These are phyloP conservation scores for Trapa bicornis DNA, from an alignment of 345 rosid genomes.

Conservation along the genomic window DNA sequence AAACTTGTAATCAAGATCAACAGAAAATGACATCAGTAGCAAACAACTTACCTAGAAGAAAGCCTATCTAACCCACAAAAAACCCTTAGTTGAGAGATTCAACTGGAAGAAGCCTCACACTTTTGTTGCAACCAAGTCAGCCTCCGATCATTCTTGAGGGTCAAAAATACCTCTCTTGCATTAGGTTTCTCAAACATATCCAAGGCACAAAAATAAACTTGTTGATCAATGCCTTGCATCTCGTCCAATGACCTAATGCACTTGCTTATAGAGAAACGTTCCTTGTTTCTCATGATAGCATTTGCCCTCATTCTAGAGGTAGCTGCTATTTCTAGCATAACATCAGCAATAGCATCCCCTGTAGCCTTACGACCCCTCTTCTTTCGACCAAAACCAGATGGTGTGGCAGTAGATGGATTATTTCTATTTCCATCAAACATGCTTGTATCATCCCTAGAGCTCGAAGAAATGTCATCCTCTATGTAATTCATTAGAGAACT, in stretches of 20 bases:
- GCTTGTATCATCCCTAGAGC: slow-evolving; percentile 46
- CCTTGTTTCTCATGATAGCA: slow-evolving; percentile 50
- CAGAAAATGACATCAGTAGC: not conserved
- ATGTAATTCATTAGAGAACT: slow-evolving; percentile 26
- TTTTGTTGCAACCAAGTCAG: slow-evolving; percentile 62
- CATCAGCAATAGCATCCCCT: slow-evolving; percentile 82
- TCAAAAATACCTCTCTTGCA: slow-evolving; percentile 55
- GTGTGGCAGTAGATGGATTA: slow-evolving; percentile 22
- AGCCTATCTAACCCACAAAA: not conserved
- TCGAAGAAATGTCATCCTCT: slow-evolving; percentile 46
- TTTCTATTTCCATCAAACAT: slow-evolving; percentile 47
- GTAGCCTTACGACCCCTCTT: slow-evolving; percentile 66
- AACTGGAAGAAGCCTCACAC: slow-evolving; percentile 20
- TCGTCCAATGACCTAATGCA: slow-evolving; percentile 74
- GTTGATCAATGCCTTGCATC: slow-evolving; percentile 63
- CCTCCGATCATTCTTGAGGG: slow-evolving; percentile 63
- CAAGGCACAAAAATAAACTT: slow-evolving; percentile 53
- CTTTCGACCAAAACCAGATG: slow-evolving; percentile 35
- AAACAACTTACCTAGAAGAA: not conserved
- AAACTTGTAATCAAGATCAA: not conserved
- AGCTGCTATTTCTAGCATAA: slow-evolving; percentile 83
- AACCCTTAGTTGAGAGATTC: not conserved
- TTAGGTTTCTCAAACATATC: slow-evolving; percentile 62
- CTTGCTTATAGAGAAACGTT: slow-evolving; percentile 67
- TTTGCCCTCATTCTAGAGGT: slow-evolving; percentile 74